Base-by-base conservation (phyloP, 139 green algal genomes). In the Chlorella sp. region DNA sequence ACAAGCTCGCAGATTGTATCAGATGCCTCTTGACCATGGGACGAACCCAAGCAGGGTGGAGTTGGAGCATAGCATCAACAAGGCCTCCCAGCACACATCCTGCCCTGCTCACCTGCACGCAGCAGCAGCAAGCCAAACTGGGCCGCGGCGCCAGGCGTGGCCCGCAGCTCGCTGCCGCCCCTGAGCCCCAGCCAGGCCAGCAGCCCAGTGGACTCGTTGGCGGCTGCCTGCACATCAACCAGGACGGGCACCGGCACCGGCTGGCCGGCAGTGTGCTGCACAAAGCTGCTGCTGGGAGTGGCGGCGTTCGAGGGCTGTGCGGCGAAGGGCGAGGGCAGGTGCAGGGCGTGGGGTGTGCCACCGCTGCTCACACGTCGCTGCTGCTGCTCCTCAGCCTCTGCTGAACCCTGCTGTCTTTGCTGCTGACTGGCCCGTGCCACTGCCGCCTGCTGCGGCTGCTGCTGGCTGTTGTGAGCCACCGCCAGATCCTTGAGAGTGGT, bases 121-220 rank as follows among this genome's bases (percentile, higher is more conserved):
- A 87, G 36, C 57, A 93, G 57, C 78, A 93, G 85, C 69, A 92
- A 69, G 26, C 73, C 82, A 39, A 87, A 87, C 79, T 93, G 89
- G 65, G 62, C 39, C 2, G 68, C 74, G 1, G 67, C 47, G 12
- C 89, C 88, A 12, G 89, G 89, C 7, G 90, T 92, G 47, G 32
- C 34, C 0, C 86, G 74, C 56, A 87, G 81, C 26, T 26, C 21
- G 11, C 23, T 80, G 80, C 64, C 39, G 32, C 21, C 74, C 4
- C 47, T 39, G 20, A 70, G 82, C 32, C 63, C 60, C 69, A 74
- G 36, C 69, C 82, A 86, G 41, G 55, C 57, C 39, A 82, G 57
- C 81, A 80, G 69, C 25, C 69, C 81, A 4, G 38, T 2, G 15
- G 20, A 20, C 55, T 60, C 67, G 0, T 55, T 21, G 47, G 38